Base-by-base conservation (phyloP, 2,329 filamentous ascomycete genomes). In the Paraphoma chrysanthemicola region DNA sequence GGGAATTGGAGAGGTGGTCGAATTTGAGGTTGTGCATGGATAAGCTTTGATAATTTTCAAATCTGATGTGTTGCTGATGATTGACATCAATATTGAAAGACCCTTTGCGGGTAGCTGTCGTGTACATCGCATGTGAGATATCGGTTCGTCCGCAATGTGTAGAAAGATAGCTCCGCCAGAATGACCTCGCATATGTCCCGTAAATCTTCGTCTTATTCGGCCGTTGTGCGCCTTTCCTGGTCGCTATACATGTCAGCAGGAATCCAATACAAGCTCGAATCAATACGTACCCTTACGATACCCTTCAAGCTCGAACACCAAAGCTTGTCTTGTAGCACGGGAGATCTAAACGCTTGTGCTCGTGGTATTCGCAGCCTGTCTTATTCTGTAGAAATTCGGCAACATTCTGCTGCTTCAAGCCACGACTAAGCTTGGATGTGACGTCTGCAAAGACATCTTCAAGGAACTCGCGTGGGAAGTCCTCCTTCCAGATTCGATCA, bases 321-420 rank as follows among this genome's bases (percentile, higher is more conserved):
- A 38, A 48, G 17, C 11, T 44, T 3, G 39, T 44, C 45, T 39
- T 49, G 30, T 54, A 54, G 52, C 52, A 54, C 11, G 45, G 52
- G 14, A 12, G 28, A 10, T 30, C 7, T 16, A 38, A 14, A 14
- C 44, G 36, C 36, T 43, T 30, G 29, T 47, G 23, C 4, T 45
- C 51, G 28, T 53, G 23, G 7, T 42, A 47, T 7, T 23, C n/a
- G 30, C 45, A 47, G 4, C 8, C 3, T 2, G 10, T 11, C 10
- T 18, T 47, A 2, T 16, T 1, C 4, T 31, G 29, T 1, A 47
- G 29, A n/a, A 38, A 47, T 1, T 36, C 30, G 4, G 4, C 16
- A 1, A 36, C 14, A 7, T 10, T 18, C 11, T 12, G 6, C 4
- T 16, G 16, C 6, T 11, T 36, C 2, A 38, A n/a, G 3, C 45